These are phyloP conservation scores for Aspergillus sclerotialis DNA, from an alignment of 2,329 filamentous ascomycete species.

Conservation along the genomic window DNA sequence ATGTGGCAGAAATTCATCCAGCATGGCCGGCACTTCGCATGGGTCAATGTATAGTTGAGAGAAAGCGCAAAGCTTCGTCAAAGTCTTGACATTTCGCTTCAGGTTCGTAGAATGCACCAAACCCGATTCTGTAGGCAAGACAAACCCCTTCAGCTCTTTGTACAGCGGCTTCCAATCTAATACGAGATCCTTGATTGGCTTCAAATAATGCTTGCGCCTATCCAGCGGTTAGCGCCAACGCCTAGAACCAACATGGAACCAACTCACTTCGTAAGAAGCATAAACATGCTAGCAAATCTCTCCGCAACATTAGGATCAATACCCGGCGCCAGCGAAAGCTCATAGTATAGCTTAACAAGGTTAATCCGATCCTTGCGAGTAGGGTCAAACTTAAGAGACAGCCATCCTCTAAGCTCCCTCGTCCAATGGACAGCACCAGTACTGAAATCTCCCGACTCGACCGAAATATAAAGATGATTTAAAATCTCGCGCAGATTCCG, in stretches of 20 bases:
- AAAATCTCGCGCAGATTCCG: constrained; percentile 78
- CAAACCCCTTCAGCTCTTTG: constrained; percentile 84
- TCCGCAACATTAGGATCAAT: constrained; percentile 76
- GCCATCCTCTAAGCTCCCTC: constrained; percentile 88
- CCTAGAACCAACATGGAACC: neutral
- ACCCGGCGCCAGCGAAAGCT: constrained; percentile 82
- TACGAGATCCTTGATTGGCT: constrained; percentile 78
- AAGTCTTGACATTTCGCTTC: constrained; percentile 61
- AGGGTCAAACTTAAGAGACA: constrained; percentile 95
- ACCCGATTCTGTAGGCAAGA: constrained; percentile 74
- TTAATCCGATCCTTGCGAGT: constrained; percentile 74
- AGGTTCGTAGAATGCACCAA: constrained; percentile 55
- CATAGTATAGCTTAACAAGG: constrained; percentile 88
- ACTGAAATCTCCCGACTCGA: constrained; percentile 88
- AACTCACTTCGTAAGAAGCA: constrained; percentile 81
- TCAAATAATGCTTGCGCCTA: constrained; percentile 92
- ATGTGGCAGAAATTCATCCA: constrained; percentile 73
- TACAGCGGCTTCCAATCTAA: constrained; percentile 92
- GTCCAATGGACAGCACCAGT: constrained; percentile 96
- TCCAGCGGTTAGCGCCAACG: constrained; percentile 18
- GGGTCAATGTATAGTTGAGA: constrained; percentile 91
- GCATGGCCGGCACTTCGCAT: constrained; percentile 70
- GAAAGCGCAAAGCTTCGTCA: constrained; percentile 86
- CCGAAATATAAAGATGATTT: constrained; percentile 84
- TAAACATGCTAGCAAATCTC: constrained; percentile 93